These are phyloP conservation scores for Kodamaea laetipori DNA, from an alignment of 805 yeast species.

Conservation along the genomic window DNA sequence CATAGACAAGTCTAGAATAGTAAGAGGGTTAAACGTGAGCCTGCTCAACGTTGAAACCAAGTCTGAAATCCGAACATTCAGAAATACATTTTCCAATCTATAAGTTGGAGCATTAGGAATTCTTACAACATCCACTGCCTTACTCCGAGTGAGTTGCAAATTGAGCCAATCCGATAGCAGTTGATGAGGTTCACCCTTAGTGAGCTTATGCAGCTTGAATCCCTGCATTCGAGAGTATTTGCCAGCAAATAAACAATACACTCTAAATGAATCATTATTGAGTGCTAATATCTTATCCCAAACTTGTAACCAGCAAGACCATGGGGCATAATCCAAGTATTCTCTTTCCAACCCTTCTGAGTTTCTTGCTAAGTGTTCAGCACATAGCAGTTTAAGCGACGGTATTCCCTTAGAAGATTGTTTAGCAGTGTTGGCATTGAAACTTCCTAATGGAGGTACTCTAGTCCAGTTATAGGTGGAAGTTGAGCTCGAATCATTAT, in stretches of 20 bases:
- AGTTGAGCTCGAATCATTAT: slow-evolving; percentile 8
- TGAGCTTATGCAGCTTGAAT: slow-evolving; percentile 29
- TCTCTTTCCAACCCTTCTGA: slow-evolving; percentile 22
- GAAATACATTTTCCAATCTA: slow-evolving; percentile 39
- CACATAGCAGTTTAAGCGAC: slow-evolving; percentile 27
- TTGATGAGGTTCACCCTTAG: background rate
- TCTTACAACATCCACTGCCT: slow-evolving; percentile 19
- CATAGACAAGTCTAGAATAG: slow-evolving; percentile 32
- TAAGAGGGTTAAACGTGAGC: slow-evolving; percentile 20
- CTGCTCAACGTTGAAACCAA: slow-evolving; percentile 22
- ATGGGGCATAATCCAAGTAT: slow-evolving; percentile 27
- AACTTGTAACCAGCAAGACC: slow-evolving; percentile 33
- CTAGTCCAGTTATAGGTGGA: slow-evolving; percentile 19
- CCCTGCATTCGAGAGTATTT: slow-evolving; percentile 18
- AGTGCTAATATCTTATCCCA: slow-evolving; percentile 32
- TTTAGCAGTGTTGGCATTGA: slow-evolving; percentile 15
- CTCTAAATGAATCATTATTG: slow-evolving; percentile 32
- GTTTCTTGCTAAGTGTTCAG: slow-evolving; percentile 31
- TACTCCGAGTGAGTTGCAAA: slow-evolving; percentile 11
- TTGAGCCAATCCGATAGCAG: slow-evolving; percentile 6
- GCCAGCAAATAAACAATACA: slow-evolving; percentile 31
- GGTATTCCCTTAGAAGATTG: slow-evolving; percentile 14
- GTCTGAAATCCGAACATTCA: slow-evolving; percentile 29
- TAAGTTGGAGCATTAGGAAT: slow-evolving; percentile 24
- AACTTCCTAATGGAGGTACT: slow-evolving; percentile 21